These are phyloP conservation scores for Lignosus rhinocerotis DNA, from an alignment of 1,284 basidiomycete species.

Conservation along the genomic window DNA sequence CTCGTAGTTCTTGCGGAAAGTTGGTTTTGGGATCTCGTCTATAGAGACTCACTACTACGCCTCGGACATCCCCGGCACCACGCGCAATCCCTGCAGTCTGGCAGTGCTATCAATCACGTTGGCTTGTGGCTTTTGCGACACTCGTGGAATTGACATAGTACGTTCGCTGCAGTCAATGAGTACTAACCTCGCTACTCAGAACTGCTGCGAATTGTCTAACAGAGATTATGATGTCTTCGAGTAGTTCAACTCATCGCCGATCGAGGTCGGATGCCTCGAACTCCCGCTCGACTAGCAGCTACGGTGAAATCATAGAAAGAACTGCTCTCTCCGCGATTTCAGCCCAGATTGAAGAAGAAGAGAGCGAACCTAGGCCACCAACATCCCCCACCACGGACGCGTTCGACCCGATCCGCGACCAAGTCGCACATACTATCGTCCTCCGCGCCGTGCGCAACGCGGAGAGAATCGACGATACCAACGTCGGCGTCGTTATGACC, in stretches of 20 bases:
- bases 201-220: no score
- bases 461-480: slow-evolving; percentile 48
- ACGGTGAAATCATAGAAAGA: slow-evolving; percentile 18
- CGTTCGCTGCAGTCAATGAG: no score
- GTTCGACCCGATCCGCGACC: slow-evolving; percentile 58
- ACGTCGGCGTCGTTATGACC: slow-evolving; percentile 57
- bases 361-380: not conserved
- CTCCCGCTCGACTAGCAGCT: slow-evolving; percentile 16
- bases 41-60: no score
- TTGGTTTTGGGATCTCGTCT: no score
- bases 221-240: not conserved
- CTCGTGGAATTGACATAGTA: no score
- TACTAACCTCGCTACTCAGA: no score
- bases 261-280: slow-evolving; percentile 5
- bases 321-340: slow-evolving; percentile 1
- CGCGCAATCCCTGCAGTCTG: no score
- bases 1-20: no score
- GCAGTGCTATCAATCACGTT: no score
- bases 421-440: slow-evolving; percentile 62
- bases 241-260: not conserved
- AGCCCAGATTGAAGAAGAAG: not conserved
- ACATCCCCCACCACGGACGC: slow-evolving; percentile 40
- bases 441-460: slow-evolving; percentile 53
- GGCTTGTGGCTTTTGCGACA: no score
- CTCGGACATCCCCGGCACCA: no score